A percentile compares a stretch with the other conserved stretches of the same genome.
phyloP scores from a whole-genome alignment of 2,329 filamentous ascomycete species.

The Ceratocystis ficicola region DNA sequence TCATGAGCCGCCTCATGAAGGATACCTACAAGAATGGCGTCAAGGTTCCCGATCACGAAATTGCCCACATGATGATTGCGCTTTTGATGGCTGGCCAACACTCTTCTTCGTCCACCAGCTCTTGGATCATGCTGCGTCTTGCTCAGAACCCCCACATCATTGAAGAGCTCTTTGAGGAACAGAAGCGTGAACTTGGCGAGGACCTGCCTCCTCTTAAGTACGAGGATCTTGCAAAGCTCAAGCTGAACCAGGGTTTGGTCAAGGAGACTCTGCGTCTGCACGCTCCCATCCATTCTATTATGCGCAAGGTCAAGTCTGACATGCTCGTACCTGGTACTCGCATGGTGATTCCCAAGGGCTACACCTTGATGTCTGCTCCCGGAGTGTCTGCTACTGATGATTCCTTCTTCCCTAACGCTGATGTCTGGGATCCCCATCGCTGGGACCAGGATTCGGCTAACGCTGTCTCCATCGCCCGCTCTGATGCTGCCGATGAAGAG shows the following conservation, averaged over 20 bases:
- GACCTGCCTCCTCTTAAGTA: slow-evolving; percentile 64
- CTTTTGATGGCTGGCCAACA: slow-evolving; percentile 87
- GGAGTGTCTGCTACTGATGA: slow-evolving; percentile 64
- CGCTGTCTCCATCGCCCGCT: slow-evolving; percentile 37
- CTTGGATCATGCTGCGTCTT: slow-evolving; percentile 75
- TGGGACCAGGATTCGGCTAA: slow-evolving; percentile 60
- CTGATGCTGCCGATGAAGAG: slow-evolving; percentile 49
- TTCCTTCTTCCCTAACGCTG: slow-evolving; percentile 68
- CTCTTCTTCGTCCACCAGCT: slow-evolving; percentile 69
- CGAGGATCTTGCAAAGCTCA: slow-evolving; percentile 65
- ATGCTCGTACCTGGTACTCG: slow-evolving; percentile 74
- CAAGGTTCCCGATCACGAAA: slow-evolving; percentile 66
- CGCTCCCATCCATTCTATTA: slow-evolving; percentile 86
- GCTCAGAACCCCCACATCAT: slow-evolving; percentile 64
- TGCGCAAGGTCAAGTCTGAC: slow-evolving; percentile 81
- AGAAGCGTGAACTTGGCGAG: slow-evolving; percentile 57
- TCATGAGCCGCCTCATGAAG: slow-evolving; percentile 84
- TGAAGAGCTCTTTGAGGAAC: slow-evolving; percentile 75
- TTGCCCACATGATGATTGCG: slow-evolving; percentile 90
- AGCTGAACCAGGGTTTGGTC: slow-evolving; percentile 71
- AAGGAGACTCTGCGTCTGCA: slow-evolving; percentile 88
- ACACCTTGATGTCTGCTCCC: slow-evolving; percentile 73
- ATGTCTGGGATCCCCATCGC: slow-evolving; percentile 78
- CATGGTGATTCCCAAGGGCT: slow-evolving; percentile 67
- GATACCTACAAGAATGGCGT: slow-evolving; percentile 74